Conservation (phyloP, 1,284 basidiomycete species). For the Cystobasidium slooffiae region DNA sequence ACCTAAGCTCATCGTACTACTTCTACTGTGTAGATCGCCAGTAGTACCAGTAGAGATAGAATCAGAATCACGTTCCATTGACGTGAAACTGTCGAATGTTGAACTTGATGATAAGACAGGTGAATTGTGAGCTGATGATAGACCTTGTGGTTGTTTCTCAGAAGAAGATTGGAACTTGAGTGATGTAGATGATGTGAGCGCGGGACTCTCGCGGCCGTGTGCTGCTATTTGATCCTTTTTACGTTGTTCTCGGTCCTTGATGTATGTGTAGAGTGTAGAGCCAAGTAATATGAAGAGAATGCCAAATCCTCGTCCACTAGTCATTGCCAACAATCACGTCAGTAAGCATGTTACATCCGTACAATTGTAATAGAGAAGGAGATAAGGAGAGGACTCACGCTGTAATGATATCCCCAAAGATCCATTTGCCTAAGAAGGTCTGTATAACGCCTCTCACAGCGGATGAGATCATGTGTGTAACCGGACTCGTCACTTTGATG, state of each 20-base stretch:
- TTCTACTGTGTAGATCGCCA: constrained; percentile 14
- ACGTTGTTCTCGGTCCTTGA: constrained; percentile 50
- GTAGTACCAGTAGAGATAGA: background rate
- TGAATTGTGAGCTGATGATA: constrained; percentile 28
- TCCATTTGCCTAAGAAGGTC: constrained; percentile 72
- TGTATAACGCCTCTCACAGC: constrained; percentile 77
- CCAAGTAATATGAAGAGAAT: constrained; percentile 77
- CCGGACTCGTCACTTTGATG: constrained; percentile 88
- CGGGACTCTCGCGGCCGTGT: constrained; percentile 20
- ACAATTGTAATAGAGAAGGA: too few species aligned
- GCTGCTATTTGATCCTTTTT: constrained; percentile 26
- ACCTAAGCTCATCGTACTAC: constrained; percentile 12
- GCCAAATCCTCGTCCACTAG: constrained; percentile 75
- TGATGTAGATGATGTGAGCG: constrained; percentile 12
- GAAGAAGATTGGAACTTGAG: background rate
- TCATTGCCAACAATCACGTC: too few species aligned
- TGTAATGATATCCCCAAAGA: constrained; percentile 75
- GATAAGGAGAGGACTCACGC: constrained; percentile 66
- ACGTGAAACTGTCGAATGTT: constrained; percentile 14
- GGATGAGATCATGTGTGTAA: constrained; percentile 85
- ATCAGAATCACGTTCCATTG: background rate
- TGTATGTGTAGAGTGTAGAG: constrained; percentile 69
- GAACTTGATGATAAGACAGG: constrained; percentile 17
- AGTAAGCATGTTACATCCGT: too few species aligned
- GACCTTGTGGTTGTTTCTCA: background rate